phyloP scores from a whole-genome alignment of 306 rosid genomes.

The Vigna unguiculata region DNA sequence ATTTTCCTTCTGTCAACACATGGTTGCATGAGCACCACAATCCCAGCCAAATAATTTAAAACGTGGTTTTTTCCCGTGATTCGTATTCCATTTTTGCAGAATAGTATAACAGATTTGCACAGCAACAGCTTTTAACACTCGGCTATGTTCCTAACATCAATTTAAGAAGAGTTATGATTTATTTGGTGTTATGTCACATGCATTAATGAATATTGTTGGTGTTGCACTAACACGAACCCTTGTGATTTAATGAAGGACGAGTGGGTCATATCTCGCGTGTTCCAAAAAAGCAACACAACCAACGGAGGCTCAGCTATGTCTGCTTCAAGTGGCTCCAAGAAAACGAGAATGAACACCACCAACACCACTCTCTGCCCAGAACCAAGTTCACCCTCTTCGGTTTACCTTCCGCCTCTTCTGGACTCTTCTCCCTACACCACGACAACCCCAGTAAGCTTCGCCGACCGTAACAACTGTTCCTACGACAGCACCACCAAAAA shows the following conservation, averaged over 20 bases:
- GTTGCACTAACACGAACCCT: not conserved
- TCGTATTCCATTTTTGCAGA: not conserved
- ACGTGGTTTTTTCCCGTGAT: not conserved
- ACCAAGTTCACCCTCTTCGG: conserved; percentile 83
- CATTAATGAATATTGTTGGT: not conserved
- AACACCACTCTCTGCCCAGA: conserved; percentile 52
- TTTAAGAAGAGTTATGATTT: not conserved
- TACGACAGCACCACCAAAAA: conserved; percentile 58
- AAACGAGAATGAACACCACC: conserved; percentile 46
- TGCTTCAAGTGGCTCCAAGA: conserved; percentile 55
- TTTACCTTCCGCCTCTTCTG: conserved; percentile 87
- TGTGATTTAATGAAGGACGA: conserved; percentile 64
- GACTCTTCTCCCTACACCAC: conserved; percentile 70
- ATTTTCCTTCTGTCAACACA: not conserved
- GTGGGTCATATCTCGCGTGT: conserved; percentile 97
- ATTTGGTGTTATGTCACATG: not conserved
- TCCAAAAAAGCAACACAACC: conserved; percentile 64
- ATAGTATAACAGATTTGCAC: not conserved
- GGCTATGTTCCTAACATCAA: not conserved
- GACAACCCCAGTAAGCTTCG: not conserved
- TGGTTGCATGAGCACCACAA: conserved; percentile 44
- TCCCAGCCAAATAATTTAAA: not conserved
- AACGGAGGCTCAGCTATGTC: conserved; percentile 43
- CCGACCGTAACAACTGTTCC: conserved; percentile 66
- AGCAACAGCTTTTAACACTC: not conserved